Evolutionary conservation across 805 yeast species (phyloP), one percentile per base, ranked within the genome.

Genomic region (Scheffersomyces amazonensis): DNA sequence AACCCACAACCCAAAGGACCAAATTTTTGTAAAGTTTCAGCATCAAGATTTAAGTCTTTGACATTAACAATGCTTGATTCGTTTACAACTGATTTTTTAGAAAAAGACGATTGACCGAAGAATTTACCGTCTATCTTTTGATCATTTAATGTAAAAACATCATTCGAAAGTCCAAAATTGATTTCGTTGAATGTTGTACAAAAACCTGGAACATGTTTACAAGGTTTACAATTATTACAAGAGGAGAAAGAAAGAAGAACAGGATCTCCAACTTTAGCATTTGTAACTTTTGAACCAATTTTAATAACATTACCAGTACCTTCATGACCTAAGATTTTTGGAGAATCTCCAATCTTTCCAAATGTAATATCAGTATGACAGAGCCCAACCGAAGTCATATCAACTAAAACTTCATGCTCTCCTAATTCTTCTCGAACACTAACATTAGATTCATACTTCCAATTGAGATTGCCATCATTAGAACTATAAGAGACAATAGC

Each of bases 161-260:
- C 53, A 9, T 53, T 52, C 24, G 51, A 46, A 30, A 52, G 50
- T 18, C 50, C 53, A 36, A 50, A 50, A 9, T 32, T 35, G 46
- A 50, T 49, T 7, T 39, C 37, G 13, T 38, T 41, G 37, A 57
- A 54, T 16, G 41, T 43, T 23, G 50, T 52, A 24, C 45, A 48
- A 24, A 48, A 38, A 12, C 59, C 59, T 17, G 46, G 46, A 31
- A 42, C 36, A 21, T 57, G 52, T 21, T 41, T 38, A 34, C 23
- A 43, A 40, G 57, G 49, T 28, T 54, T 7, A 21, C 23, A 21
- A 21, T 51, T 23, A 66, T 59, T 49, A 82, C 78, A 21, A 80
- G 75, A 31, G 68, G 58, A 39, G 76, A 80, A 9, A 83, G 83
- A 56, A 41, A 72, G 53, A 12, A 76, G 73, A 19, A 72, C 76